phyloP scores from a whole-genome alignment of 352 stramenopile genomes.

The Phytophthora crassamura region DNA sequence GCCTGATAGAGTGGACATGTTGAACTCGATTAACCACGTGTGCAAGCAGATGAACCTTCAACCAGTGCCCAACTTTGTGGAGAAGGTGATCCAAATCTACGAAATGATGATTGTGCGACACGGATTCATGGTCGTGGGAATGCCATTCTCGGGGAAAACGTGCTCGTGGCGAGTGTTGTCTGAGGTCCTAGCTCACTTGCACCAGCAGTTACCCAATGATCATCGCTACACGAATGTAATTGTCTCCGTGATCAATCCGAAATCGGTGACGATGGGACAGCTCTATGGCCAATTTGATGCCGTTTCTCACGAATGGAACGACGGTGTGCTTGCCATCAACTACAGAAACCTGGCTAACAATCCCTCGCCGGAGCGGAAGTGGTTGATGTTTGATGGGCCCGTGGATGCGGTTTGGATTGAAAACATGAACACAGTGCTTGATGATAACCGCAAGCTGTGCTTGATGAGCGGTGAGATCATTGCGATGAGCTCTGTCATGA shows the following conservation, averaged over 20 bases:
- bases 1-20: constrained; percentile 87
- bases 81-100: constrained; percentile 96
- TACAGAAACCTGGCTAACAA: constrained; percentile 89
- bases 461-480: constrained; percentile 96
- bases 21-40: constrained; percentile 80
- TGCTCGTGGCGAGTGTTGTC: constrained; percentile 91
- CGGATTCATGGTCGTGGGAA: constrained; percentile 96
- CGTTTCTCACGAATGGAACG: constrained; percentile 95
- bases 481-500: constrained; percentile 94
- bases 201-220: constrained; percentile 72
- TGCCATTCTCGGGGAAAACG: constrained; percentile 95
- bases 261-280: constrained; percentile 94
- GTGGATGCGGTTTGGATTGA: constrained; percentile 96
- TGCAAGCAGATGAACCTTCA: constrained; percentile 89
- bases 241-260: constrained; percentile 92
- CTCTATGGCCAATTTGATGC: constrained; percentile 95
- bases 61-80: constrained; percentile 89
- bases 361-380: constrained; percentile 85
- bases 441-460: constrained; percentile 95
- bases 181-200: constrained; percentile 85
- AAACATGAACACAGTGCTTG: constrained; percentile 96
- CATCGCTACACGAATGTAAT: constrained; percentile 78
- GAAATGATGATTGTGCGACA: constrained; percentile 97
- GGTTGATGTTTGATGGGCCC: constrained; percentile 94
- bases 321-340: constrained; percentile 94